Evolutionary conservation across 352 stramenopile genomes (phyloP).

Genomic region (Phytophthora syringae): DNA sequence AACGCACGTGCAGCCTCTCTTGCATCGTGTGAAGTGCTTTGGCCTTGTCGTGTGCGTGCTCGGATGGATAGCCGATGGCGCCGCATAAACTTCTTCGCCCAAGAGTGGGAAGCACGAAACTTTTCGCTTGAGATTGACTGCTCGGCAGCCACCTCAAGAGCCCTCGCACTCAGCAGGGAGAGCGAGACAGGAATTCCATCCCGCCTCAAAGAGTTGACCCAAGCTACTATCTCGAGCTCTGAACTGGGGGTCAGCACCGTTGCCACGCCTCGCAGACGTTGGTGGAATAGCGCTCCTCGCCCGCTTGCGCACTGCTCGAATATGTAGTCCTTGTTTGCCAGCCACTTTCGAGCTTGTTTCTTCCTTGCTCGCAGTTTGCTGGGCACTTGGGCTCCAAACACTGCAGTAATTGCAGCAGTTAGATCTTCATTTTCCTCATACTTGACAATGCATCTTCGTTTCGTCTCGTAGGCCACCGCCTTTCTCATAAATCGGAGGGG

Average conservation of each 20-base stretch:
- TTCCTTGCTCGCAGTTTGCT: not conserved
- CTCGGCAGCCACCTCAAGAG: not conserved
- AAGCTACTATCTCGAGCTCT: not conserved
- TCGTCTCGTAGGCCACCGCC: not conserved
- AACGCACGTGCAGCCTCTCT: too few species aligned
- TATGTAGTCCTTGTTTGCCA: not conserved
- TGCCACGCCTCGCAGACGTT: not conserved
- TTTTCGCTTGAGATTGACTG: not conserved
- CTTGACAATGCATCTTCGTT: not conserved
- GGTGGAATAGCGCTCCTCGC: not conserved
- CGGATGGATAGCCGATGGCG: not conserved
- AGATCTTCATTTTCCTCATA: not conserved
- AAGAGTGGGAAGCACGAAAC: not conserved
- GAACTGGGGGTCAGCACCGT: not conserved
- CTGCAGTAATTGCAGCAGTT: not conserved
- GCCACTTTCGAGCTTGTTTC: not conserved
- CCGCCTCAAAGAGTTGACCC: not conserved
- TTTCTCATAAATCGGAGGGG: not conserved
- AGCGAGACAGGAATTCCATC: not conserved
- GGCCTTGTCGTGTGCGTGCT: constrained; percentile 1
- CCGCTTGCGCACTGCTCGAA: not conserved
- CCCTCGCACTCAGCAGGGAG: not conserved
- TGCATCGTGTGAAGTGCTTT: too few species aligned
- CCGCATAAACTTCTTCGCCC: not conserved
- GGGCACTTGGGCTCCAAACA: not conserved